Conservation (phyloP, 495 filamentous ascomycete species). For the Xylaria scruposa region DNA sequence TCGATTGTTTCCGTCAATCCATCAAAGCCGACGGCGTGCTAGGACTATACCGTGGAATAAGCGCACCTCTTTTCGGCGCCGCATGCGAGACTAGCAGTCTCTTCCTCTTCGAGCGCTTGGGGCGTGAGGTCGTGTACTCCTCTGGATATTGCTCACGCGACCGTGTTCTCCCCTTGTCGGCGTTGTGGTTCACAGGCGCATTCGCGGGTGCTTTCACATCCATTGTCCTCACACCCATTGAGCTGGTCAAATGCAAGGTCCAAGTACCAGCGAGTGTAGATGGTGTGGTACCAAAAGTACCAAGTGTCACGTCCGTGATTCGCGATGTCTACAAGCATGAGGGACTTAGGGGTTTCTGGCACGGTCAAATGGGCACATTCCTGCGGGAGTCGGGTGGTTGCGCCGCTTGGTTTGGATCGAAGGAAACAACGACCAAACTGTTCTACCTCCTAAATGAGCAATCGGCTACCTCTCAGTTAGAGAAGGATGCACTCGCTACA, state of each 20-base stretch:
- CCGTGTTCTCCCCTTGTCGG: slow-evolving; percentile 68
- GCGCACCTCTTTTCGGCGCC: slow-evolving; percentile 87
- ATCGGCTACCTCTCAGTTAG: slow-evolving; percentile 37
- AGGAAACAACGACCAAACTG: slow-evolving; percentile 77
- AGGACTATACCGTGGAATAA: slow-evolving; percentile 92
- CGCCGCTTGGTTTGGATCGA: slow-evolving; percentile 94
- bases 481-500: slow-evolving; percentile 39
- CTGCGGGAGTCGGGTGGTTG: slow-evolving; percentile 93
- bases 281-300: slow-evolving; percentile 36
- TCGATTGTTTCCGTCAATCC: slow-evolving; percentile 93
- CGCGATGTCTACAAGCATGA: slow-evolving; percentile 78
- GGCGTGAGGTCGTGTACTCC: slow-evolving; percentile 62
- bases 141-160: slow-evolving; percentile 60
- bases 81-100: slow-evolving; percentile 92
- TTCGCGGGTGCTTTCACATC: slow-evolving; percentile 90
- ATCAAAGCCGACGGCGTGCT: slow-evolving; percentile 74
- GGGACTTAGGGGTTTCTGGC: slow-evolving; percentile 89
- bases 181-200: slow-evolving; percentile 77
- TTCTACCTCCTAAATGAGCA: slow-evolving; percentile 59
- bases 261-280: slow-evolving; percentile 67
- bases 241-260: slow-evolving; percentile 98
- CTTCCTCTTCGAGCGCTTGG: slow-evolving; percentile 85
- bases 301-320: slow-evolving; percentile 63
- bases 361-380: slow-evolving; percentile 90
- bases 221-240: slow-evolving; percentile 89